These are phyloP conservation scores for Plantago lanceolata DNA, from an alignment of 305 asterid genomes.

Conservation along the genomic window DNA sequence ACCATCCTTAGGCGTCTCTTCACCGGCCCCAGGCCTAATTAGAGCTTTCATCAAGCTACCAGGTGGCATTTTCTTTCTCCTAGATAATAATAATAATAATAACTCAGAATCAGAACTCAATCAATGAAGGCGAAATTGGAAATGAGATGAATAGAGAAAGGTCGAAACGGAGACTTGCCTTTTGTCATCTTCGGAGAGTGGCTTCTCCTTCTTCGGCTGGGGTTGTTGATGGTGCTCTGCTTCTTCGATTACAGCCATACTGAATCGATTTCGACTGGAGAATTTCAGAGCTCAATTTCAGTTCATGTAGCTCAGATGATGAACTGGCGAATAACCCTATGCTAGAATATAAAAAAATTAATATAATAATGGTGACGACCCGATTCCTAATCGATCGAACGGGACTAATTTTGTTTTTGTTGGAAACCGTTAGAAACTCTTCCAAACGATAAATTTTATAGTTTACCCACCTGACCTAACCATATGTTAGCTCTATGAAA, in stretches of 20 bases:
- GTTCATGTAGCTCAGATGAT: not conserved
- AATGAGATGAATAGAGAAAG: not conserved
- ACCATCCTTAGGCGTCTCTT: slow-evolving; percentile 65
- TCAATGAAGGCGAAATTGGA: not conserved
- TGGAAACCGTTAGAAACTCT: not conserved
- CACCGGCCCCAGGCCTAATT: slow-evolving; percentile 86
- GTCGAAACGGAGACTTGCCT: slow-evolving; percentile 34
- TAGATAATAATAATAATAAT: slow-evolving; percentile 22
- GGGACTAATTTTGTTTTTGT: slow-evolving; percentile 4
- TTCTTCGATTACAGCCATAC: slow-evolving; percentile 62
- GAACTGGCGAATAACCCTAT: slow-evolving; percentile 35
- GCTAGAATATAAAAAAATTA: too few relatives aligned
- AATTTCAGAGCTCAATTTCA: slow-evolving; percentile 13
- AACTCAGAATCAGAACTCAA: slow-evolving; percentile 13
- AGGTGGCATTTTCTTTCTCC: slow-evolving; percentile 80
- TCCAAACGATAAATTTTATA: too few relatives aligned
- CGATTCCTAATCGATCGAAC: too few relatives aligned
- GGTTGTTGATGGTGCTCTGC: slow-evolving; percentile 41
- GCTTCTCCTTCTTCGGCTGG: slow-evolving; percentile 52
- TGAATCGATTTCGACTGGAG: not conserved
- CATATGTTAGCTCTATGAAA: too few relatives aligned
- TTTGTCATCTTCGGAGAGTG: slow-evolving; percentile 67
- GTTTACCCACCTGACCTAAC: too few relatives aligned
- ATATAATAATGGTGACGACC: too few relatives aligned
- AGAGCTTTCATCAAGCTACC: slow-evolving; percentile 92